These are phyloP conservation scores for Bipolaris sorokiniana DNA, from an alignment of 2,329 filamentous ascomycete genomes.

Conservation along the genomic window DNA sequence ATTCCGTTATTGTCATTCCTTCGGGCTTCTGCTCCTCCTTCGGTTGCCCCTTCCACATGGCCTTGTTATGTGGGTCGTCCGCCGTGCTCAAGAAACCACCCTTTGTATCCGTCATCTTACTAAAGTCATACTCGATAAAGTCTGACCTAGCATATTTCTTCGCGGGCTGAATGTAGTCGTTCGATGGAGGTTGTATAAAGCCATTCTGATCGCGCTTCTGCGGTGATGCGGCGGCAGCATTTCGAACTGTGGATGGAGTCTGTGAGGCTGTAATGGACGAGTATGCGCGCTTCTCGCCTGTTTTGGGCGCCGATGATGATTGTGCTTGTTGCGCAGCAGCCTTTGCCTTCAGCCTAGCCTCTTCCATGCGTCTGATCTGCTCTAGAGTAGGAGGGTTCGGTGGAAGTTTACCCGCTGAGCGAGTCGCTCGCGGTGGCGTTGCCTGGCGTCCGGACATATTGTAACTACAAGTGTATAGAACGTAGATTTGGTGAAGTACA, in stretches of 20 bases:
- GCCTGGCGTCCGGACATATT: conserved; percentile 52
- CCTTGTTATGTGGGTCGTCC: conserved; percentile 89
- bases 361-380: conserved; percentile 71
- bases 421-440: conserved; percentile 55
- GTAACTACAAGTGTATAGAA: background rate
- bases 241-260: conserved; percentile 66
- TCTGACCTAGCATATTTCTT: conserved; percentile 79
- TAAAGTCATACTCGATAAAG: conserved; percentile 97
- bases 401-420: conserved; percentile 50
- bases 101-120: conserved; percentile 96
- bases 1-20: conserved; percentile 88
- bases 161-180: conserved; percentile 71
- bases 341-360: conserved; percentile 86
- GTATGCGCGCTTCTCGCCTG: conserved; percentile 75
- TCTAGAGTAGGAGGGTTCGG: conserved; percentile 63
- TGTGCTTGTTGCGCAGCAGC: conserved; percentile 65
- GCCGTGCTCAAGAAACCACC: conserved; percentile 90
- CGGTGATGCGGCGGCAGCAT: conserved; percentile 62
- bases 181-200: conserved; percentile 45
- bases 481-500: background rate
- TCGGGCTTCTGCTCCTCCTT: conserved; percentile 73
- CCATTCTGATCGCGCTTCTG: conserved; percentile 45
- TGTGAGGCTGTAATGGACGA: conserved; percentile 64
- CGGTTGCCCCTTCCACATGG: conserved; percentile 56
- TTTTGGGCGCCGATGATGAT: conserved; percentile 36